Evolutionary conservation across 352 stramenopile genomes (phyloP), one percentile per base, ranked within the genome.

Genomic region (Pythium volutum): DNA sequence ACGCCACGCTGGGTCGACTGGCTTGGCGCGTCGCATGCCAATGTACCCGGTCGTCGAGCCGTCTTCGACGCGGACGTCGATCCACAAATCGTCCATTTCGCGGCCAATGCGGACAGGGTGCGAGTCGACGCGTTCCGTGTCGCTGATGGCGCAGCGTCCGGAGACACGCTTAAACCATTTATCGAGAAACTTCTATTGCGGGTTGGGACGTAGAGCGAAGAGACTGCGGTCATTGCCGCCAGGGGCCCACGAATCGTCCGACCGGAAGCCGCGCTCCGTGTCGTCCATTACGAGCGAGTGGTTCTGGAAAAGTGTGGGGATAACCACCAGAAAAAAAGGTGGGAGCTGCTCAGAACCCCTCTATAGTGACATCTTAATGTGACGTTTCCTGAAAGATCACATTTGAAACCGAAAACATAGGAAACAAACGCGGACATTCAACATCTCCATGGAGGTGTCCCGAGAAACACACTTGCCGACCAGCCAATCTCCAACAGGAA

Each of bases 51-150:
- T 48, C 12, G 36, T 49, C 15, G 51, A 49, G 15, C 51, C 23
- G 34, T 58, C 26, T 4, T 58, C 51, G 36, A 58, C 51, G 1
- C 14, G n/a, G 12, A 58, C 51, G 23, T 58, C 51, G 51, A 58
- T 58, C 51, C 51, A 58, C 23, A 33, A 20, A 12, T 58, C 34
- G 23, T 58, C 22, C 34, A 58, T 23, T 23, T 33, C 51, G 12
- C 51, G 51, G 36, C 51, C 51, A n/a, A 58, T 47, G 51, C 34
- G 38, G 20, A 49, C 38, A 1, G 23, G 5, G 15, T 58, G 51
- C 36, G 31, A 27, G 34, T 58, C 22, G 23, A 25, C 22, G 51
- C 51, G 36, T 18, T 23, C 23, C 2, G 22, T 36, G 51, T 47
- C 34, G 51, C 34, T 58, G 34, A 58, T 38, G 18, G 22, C 16